Evolutionary conservation across 768 basidiomycete genomes (phyloP), one percentile per base, ranked within the genome.

Genomic region (Coprinopsis strossmayeri): DNA sequence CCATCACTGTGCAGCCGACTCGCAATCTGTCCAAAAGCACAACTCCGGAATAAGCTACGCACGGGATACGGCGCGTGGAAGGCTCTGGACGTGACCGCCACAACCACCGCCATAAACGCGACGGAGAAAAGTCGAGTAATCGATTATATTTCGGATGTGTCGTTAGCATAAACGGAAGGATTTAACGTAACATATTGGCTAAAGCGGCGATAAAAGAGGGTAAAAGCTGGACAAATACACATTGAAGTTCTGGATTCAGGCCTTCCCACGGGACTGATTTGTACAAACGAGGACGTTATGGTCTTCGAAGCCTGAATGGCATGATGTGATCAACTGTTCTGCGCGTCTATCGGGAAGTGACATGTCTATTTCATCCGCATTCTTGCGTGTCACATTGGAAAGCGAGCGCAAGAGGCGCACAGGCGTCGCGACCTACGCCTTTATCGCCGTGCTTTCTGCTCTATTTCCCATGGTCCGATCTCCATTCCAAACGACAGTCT

Each of bases 371-470:
- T n/a, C n/a, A n/a, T n/a, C n/a, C n/a, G n/a, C n/a, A n/a, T n/a
- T 32, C 30, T 7, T 32, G 30, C 30, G 15, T 32, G 9, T 7
- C 15, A 7, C 30, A 15, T 38, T 38, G 35, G 30, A 32, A 32
- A 7, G 25, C 25, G 18, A 42, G 40, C 4, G 3, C 40, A 42
- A 9, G 5, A 25, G 21, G 18, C 18, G 5, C 18, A 23, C 24
- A 42, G 18, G n/a, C n/a, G n/a, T n/a, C n/a, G n/a, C n/a, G n/a
- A n/a, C n/a, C 40, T 9, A 9, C 21, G 18, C 40, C 21, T 18
- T 17, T 42, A 42, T 42, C 23, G 20, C 40, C 40, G 40, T 42
- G 5, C 40, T 42, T 42, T 9, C 40, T 42, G 40, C 40, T 24
- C 11, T 11, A 42, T 23, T 23, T 42, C 21, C 23, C 40, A 42